A percentile compares a stretch with the other conserved stretches of the same genome.
Evolutionary conservation across 768 basidiomycete genomes (phyloP).

Genomic region (Scleroderma bovista): DNA sequence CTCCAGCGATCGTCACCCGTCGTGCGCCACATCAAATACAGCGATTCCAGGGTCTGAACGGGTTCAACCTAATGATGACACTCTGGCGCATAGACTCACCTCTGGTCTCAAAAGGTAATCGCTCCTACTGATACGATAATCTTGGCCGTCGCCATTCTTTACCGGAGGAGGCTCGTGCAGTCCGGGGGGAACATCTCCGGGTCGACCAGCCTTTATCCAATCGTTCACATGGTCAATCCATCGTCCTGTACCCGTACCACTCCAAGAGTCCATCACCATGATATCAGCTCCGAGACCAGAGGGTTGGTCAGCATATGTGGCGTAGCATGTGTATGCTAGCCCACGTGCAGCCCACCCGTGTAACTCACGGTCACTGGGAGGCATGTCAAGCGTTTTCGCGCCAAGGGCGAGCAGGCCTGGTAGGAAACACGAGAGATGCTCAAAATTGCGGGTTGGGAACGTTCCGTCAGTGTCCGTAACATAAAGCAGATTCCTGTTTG

Average conservation of each 20-base stretch:
- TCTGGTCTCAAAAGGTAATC: constrained; percentile 46
- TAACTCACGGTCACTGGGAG: constrained; percentile 30
- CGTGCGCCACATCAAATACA: constrained; percentile 49
- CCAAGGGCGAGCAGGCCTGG: constrained; percentile 63
- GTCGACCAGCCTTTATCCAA: constrained; percentile 40
- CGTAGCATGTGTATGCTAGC: constrained; percentile 53
- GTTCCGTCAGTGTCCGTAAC: constrained; percentile 45
- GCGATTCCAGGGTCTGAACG: constrained; percentile 44
- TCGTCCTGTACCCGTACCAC: constrained; percentile 16
- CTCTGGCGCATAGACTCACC: constrained; percentile 25
- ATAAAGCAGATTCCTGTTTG: constrained; percentile 55
- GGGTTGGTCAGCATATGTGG: constrained; percentile 34
- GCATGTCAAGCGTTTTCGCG: constrained; percentile 41
- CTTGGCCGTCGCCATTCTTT: constrained; percentile 19
- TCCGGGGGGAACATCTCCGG: constrained; percentile 31
- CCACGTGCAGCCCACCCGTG: constrained; percentile 61
- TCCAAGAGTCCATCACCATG: constrained; percentile 12
- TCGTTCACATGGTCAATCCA: constrained; percentile 37
- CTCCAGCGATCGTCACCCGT: constrained; percentile 48
- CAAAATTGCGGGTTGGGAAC: constrained; percentile 40
- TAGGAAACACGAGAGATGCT: constrained; percentile 69
- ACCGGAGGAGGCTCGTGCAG: constrained; percentile 20
- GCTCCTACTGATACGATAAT: constrained; percentile 33
- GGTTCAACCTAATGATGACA: background rate
- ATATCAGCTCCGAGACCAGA: constrained; percentile 27